Evolutionary conservation across 768 basidiomycete genomes (phyloP), one percentile per base, ranked within the genome.

Genomic region (Zangia roseola): DNA sequence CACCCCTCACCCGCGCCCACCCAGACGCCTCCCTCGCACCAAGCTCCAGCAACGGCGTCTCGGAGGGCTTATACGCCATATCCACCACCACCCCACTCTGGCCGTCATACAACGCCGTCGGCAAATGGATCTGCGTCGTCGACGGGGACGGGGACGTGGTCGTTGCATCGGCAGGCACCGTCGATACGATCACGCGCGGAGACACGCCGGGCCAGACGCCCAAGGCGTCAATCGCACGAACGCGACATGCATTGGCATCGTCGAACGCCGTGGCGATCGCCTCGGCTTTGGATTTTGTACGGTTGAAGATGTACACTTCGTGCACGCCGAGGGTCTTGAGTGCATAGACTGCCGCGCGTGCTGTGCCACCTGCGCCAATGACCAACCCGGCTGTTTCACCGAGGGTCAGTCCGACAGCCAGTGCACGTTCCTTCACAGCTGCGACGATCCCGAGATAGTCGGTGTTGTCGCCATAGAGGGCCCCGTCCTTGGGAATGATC

Each of bases 311-410:
- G 67, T 92, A 94, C 56, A 98, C 86, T 6, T 71, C 75, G 42
- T 76, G 69, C 31, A 86, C 78, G 6, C 84, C 83, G 2, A 94
- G 71, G 25, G 71, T 71, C 54, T 87, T 79, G 39, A 97, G 70
- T 3, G 95, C 93, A 62, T 93, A 97, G 52, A 98, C 82, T 1
- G 95, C 95, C 0, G 95, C 95, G 16, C 95, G 88, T 16, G 91
- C 85, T 0, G 95, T 97, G 2, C 95, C 95, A 7, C 95, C 95
- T 2, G 93, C 94, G 3, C 97, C 97, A 51, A 99, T 90, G 46
- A 99, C 86, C 49, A 98, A 76, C 17, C 79, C 88, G 0, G 82
- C 76, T 17, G 28, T 12, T 42, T 52, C 19, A 0, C 33, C 9
- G n/a, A 40, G 25, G 39, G 56, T 12, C 36, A 65, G 61, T 59